phyloP scores from a whole-genome alignment of 257 asterid species.

The Solanum rostratum region DNA sequence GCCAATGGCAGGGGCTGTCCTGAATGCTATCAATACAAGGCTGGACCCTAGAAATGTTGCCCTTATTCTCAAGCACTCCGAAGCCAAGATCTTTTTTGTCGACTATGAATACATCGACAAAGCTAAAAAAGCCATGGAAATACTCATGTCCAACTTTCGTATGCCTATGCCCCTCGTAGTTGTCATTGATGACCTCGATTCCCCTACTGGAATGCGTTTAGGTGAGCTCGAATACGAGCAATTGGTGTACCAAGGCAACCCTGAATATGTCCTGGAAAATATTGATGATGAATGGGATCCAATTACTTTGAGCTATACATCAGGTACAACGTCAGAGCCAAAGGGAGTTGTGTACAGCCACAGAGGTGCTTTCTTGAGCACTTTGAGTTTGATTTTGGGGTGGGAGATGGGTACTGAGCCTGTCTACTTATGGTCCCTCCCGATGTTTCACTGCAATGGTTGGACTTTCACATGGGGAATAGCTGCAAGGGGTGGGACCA shows the following conservation, averaged over 20 bases:
- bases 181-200: slow-evolving; percentile 49
- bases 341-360: slow-evolving; percentile 83
- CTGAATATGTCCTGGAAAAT: slow-evolving; percentile 17
- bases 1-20: slow-evolving; percentile 91
- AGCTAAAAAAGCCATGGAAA: slow-evolving; percentile 39
- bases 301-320: slow-evolving; percentile 67
- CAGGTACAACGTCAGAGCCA: slow-evolving; percentile 78
- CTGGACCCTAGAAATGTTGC: slow-evolving; percentile 52
- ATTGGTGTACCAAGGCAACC: slow-evolving; percentile 34
- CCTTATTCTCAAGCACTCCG: slow-evolving; percentile 56
- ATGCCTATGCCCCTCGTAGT: slow-evolving; percentile 33
- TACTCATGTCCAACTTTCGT: slow-evolving; percentile 12
- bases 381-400: slow-evolving; percentile 48
- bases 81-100: slow-evolving; percentile 53
- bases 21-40: slow-evolving; percentile 70
- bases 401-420: slow-evolving; percentile 79
- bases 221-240: slow-evolving; percentile 62
- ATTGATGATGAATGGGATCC: slow-evolving; percentile 71
- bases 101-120: slow-evolving; percentile 39
- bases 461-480: slow-evolving; percentile 96
- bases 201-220: slow-evolving; percentile 36
- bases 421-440: slow-evolving; percentile 80
- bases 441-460: slow-evolving; percentile 93
- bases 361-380: slow-evolving; percentile 69
- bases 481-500: slow-evolving; percentile 86